Base-by-base conservation (phyloP, 73 alveolate genomes). In the Halteria grandinella region DNA sequence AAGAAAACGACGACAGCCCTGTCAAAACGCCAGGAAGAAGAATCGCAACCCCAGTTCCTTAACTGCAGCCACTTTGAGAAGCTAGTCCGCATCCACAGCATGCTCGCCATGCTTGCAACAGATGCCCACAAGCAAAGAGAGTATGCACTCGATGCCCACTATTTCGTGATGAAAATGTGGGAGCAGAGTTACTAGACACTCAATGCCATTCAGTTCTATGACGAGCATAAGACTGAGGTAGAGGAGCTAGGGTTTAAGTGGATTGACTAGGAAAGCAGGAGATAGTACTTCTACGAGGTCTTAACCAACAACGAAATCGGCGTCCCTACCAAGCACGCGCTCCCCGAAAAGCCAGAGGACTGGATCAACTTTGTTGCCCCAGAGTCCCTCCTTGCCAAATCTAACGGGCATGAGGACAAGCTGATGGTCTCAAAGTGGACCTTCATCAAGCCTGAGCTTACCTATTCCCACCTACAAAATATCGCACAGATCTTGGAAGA, bases 51-150 rank as follows among this genome's bases (percentile, higher is more conserved):
- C 24, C 86, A 86, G 47, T 89, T 87, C 79, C 73, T 97, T 82
- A 97, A 95, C 83, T 74, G 95, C 55, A 93, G 97, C 43, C 99
- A 97, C 75, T 93, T 84, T 83, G 99, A 97, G 37, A 90, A 97
- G 59, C 85, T 97, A 36, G 88, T 97, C 73, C 91, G 98, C 76
- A 95, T 97, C 39, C 98, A 97, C 75, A 91, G 95, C 31, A 95
- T 97, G 98, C 87, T 97, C 40, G 96, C 98, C 0, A 91, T 86
- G 71, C 87, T 97, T 25, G 95, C 98, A 1, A 93, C 88, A 17
- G 90, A 78, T 24, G 82, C 94, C 73, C 89, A 94, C 83, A 90
- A 91, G 43, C 86, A 95, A 54, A 92, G 88, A 75, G 91, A 97
- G 75, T 91, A 91, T 85, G 91, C 92, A 47, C 62, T 94, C 39